Base-by-base conservation (phyloP, 2,329 filamentous ascomycete species). In the Curvularia sp. region DNA sequence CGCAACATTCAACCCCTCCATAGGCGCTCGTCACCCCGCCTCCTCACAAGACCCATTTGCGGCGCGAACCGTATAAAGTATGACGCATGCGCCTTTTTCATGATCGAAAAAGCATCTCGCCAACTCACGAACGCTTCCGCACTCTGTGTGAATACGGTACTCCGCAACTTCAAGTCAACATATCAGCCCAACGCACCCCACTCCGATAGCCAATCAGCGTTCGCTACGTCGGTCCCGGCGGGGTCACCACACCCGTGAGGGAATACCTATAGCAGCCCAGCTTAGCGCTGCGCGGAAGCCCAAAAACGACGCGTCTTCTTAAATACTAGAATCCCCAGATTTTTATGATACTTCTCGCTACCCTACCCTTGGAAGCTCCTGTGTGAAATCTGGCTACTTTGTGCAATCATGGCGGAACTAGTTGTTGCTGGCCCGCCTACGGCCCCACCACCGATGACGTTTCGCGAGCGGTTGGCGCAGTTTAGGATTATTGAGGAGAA, bases 401-500 rank as follows among this genome's bases (percentile, higher is more conserved):
- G 6, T 12, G 6, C 3, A 15, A 43, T 45, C 19, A 66, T 66
- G 64, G 32, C 55, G 45, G 55, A 58, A 55, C 30, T 58, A 58
- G 55, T 58, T 49, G 55, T 58, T 55, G 55, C 59, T 41, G 60
- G 55, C 54, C 55, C 34, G 34, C 34, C 56, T 13, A 30, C 53
- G 45, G 54, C 61, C 25, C 56, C 59, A 42, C 52, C 64, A 42
- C 59, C 70, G 4, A 55, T 65, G 38, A 69, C 74, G 36, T 74
- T 73, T 60, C 67, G 74, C 23, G 74, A 76, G 50, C 61, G 72
- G 36, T 53, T 77, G 48, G 71, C 73, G 15, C 74, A 77, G 64
- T 77, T 76, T 38, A 68, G 63, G 50, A 76, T 76, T 23, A 42
- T 77, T 23, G 74, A 77, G 38, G 74, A 76, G 64, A 76, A 72